A percentile compares a stretch with the other conserved stretches of the same genome.
Evolutionary conservation across 441 rosid species (phyloP).

Genomic region (Pelargonium australe): DNA sequence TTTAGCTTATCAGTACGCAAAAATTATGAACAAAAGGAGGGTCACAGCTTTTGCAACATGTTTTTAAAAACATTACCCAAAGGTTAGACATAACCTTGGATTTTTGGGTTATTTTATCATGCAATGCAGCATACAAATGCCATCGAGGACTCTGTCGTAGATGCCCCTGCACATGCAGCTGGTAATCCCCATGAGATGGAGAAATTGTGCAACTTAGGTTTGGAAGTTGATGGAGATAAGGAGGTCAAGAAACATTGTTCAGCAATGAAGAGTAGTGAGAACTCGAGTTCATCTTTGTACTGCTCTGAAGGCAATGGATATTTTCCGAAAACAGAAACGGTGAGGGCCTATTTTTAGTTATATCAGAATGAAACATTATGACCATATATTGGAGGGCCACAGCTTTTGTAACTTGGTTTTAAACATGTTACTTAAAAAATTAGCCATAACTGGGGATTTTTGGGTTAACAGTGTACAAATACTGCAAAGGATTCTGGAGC

Average conservation of each 20-base stretch:
- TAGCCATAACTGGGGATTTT: constrained; percentile 14
- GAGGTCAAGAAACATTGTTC: constrained; percentile 16
- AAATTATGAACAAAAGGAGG: neutral
- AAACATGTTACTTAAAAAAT: neutral
- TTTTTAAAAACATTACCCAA: neutral
- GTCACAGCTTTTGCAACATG: neutral
- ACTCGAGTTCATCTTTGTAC: constrained; percentile 17
- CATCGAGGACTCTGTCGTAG: constrained; percentile 16
- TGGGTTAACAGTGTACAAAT: constrained; percentile 19
- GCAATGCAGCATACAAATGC: constrained; percentile 20
- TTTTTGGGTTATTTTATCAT: constrained; percentile 17
- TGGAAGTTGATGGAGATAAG: constrained; percentile 16
- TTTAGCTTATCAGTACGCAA: constrained; percentile 2
- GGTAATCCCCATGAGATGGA: constrained; percentile 14
- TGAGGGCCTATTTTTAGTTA: constrained; percentile 6
- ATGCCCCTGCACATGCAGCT: constrained; percentile 14
- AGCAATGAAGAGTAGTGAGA: constrained; percentile 22
- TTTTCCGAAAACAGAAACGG: constrained; percentile 17
- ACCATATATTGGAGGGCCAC: neutral
- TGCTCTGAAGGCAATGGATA: constrained; percentile 19
- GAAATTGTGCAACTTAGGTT: constrained; percentile 15
- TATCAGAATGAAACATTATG: neutral
- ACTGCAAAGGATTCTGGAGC: constrained; percentile 16
- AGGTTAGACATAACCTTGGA: constrained; percentile 11
- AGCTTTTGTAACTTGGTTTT: neutral